These are phyloP conservation scores for Boletus sp. DNA, from an alignment of 768 basidiomycete species.

Conservation along the genomic window DNA sequence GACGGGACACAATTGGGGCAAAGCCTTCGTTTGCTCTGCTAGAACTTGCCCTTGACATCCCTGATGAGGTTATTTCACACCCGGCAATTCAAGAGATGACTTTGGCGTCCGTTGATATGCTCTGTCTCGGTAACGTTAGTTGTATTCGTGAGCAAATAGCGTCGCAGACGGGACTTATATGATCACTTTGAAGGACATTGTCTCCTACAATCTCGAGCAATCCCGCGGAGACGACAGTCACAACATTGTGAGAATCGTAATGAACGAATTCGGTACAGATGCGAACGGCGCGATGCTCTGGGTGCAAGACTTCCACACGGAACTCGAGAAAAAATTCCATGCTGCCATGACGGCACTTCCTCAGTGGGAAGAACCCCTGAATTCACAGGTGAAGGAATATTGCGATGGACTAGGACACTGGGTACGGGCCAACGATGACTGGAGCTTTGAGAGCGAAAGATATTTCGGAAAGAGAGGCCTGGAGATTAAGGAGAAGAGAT, in stretches of 20 bases:
- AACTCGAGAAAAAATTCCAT: slow-evolving; percentile 4
- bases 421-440: slow-evolving; percentile 26
- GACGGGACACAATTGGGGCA: slow-evolving; percentile 27
- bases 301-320: slow-evolving; percentile 7
- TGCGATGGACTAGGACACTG: slow-evolving; percentile 49
- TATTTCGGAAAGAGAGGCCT: slow-evolving; percentile 5
- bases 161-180: background rate
- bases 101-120: slow-evolving; percentile 30
- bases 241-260: slow-evolving; percentile 48
- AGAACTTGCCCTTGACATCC: slow-evolving; percentile 32
- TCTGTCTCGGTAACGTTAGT: slow-evolving; percentile 37
- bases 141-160: background rate
- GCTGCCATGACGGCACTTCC: slow-evolving; percentile 28
- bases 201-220: slow-evolving; percentile 35
- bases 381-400: slow-evolving; percentile 41
- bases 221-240: slow-evolving; percentile 25
- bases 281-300: slow-evolving; percentile 16
- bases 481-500: slow-evolving; percentile 7
- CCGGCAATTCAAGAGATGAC: slow-evolving; percentile 34
- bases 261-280: slow-evolving; percentile 35
- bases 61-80: slow-evolving; percentile 41
- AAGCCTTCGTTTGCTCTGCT: background rate
- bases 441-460: slow-evolving; percentile 6
- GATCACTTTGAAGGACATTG: slow-evolving; percentile 20
- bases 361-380: slow-evolving; percentile 40